Evolutionary conservation across 768 basidiomycete species (phyloP).

Genomic region (Crassisporium funariophilum): DNA sequence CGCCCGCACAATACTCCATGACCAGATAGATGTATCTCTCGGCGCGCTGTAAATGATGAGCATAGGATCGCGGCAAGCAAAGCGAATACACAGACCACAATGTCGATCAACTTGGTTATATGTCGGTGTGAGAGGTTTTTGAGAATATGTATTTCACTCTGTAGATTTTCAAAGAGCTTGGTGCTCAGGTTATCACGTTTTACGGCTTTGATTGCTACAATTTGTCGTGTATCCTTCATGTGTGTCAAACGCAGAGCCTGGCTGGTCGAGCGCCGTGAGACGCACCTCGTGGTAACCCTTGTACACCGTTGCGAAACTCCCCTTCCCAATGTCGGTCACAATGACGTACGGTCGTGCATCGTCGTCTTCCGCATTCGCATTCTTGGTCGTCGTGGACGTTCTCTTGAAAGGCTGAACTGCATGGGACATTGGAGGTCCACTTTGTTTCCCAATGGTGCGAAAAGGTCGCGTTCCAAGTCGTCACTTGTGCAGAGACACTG

Average conservation of each 20-base stretch:
- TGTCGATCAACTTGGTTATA: conserved; percentile 91
- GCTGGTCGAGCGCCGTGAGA: background rate
- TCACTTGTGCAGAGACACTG: too few relatives aligned
- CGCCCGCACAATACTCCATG: conserved; percentile 97
- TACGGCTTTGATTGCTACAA: conserved; percentile 95
- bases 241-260: background rate
- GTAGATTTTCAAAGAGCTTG: conserved; percentile 96
- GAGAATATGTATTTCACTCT: conserved; percentile 95
- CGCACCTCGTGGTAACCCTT: conserved; percentile 89
- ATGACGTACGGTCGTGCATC: conserved; percentile 80
- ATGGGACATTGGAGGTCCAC: conserved; percentile 6
- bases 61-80: too few relatives aligned
- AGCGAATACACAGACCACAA: conserved; percentile 60
- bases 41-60: conserved; percentile 64
- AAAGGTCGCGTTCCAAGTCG: too few relatives aligned
- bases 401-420: conserved; percentile 23
- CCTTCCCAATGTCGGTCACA: conserved; percentile 77
- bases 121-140: conserved; percentile 92
- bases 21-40: conserved; percentile 88
- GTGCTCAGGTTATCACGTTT: conserved; percentile 83
- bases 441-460: too few relatives aligned
- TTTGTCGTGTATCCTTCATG: conserved; percentile 68
- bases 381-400: conserved; percentile 17
- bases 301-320: conserved; percentile 95
- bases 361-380: conserved; percentile 52